Conservation (phyloP, 2,329 filamentous ascomycete genomes). For the Stylonectria norvegica region DNA sequence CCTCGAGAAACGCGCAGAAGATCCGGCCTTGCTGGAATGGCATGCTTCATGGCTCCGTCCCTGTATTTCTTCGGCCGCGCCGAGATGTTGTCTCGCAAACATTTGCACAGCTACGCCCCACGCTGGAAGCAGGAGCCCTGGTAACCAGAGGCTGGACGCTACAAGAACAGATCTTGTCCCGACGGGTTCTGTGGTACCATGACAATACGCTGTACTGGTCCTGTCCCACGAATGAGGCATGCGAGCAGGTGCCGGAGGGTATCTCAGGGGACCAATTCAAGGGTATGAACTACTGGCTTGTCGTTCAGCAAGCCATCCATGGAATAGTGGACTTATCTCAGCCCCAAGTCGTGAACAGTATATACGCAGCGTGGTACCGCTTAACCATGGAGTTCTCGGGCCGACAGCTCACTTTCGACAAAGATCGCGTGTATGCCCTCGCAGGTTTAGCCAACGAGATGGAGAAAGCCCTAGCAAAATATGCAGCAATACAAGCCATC, state of each 20-base stretch:
- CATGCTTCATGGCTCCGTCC: neutral
- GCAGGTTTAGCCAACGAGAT: neutral
- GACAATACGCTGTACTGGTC: neutral
- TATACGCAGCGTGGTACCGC: neutral
- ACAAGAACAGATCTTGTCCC: neutral
- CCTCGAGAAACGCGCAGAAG: neutral
- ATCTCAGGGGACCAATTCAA: neutral
- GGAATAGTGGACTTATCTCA: neutral
- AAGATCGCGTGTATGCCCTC: neutral
- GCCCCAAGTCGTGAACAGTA: neutral
- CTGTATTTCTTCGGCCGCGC: neutral
- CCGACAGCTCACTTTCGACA: neutral
- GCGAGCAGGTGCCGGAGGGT: neutral
- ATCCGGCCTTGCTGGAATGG: neutral
- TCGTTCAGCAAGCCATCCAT: neutral
- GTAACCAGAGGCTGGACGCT: neutral
- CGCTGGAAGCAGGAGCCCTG: neutral
- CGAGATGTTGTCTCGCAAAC: neutral
- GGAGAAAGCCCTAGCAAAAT: neutral
- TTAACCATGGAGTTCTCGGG: neutral
- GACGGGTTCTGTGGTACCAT: neutral
- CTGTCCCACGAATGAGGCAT: neutral
- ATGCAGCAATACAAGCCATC: neutral
- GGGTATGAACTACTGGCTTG: neutral
- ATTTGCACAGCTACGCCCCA: neutral